Evolutionary conservation across 1,139 yeast genomes (phyloP).

Genomic region (Debaryomyces subglobosus): DNA sequence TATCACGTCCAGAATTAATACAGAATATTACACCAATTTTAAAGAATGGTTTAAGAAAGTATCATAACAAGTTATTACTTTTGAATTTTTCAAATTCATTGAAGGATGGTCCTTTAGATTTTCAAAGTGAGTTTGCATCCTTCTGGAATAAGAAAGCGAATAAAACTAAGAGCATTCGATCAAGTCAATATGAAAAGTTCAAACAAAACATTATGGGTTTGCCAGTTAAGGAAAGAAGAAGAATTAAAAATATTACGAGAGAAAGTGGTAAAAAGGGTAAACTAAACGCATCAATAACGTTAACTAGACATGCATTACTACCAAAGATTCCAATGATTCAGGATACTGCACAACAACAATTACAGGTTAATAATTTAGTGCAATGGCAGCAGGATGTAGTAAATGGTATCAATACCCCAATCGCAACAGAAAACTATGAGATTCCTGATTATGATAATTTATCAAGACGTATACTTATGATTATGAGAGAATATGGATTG

Average conservation of each 20-base stretch:
- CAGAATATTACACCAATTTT: conserved; percentile 56
- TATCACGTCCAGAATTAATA: conserved; percentile 76
- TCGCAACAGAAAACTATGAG: conserved; percentile 77
- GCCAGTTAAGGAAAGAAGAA: conserved; percentile 80
- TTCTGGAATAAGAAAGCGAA: conserved; percentile 53
- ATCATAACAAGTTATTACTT: conserved; percentile 82
- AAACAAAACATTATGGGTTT: conserved; percentile 87
- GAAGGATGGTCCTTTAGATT: conserved; percentile 60
- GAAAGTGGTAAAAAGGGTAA: conserved; percentile 81
- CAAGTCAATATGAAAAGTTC: conserved; percentile 74
- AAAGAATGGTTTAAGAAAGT: conserved; percentile 48
- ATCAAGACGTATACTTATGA: conserved; percentile 73
- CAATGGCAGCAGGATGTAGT: conserved; percentile 94
- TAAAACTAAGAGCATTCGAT: conserved; percentile 50
- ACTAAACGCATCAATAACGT: conserved; percentile 73
- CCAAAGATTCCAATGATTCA: conserved; percentile 87
- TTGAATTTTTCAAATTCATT: conserved; percentile 84
- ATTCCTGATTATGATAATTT: conserved; percentile 80
- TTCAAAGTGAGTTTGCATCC: conserved; percentile 55
- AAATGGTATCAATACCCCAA: conserved; percentile 84
- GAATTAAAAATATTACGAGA: conserved; percentile 80
- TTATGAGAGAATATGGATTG: conserved; percentile 90
- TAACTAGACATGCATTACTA: conserved; percentile 80
- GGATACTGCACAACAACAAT: conserved; percentile 54
- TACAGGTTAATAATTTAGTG: conserved; percentile 59